Conservation (phyloP, 2,329 filamentous ascomycete species). For the Drechslera avenae region DNA sequence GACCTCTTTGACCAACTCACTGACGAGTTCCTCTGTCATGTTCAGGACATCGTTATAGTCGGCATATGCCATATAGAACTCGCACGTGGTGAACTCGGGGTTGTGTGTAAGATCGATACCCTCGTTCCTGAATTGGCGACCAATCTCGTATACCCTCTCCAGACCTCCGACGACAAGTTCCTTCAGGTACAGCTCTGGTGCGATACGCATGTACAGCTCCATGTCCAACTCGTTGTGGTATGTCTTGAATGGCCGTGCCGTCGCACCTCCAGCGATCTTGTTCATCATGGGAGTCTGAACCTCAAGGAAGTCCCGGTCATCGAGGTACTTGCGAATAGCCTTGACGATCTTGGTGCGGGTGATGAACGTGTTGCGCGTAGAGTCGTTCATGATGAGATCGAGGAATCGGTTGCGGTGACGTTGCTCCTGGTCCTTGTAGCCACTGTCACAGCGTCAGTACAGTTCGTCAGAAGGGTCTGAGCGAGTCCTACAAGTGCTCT, state of each 20-base stretch:
- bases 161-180: conserved; percentile 92
- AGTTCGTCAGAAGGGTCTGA: background rate
- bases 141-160: conserved; percentile 93
- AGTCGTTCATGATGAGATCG: conserved; percentile 96
- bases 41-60: conserved; percentile 83
- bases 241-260: conserved; percentile 91
- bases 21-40: conserved; percentile 91
- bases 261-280: conserved; percentile 91
- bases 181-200: conserved; percentile 96
- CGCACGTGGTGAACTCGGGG: conserved; percentile 95
- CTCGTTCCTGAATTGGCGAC: conserved; percentile 94
- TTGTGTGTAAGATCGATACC: conserved; percentile 93
- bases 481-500: conserved; percentile 59
- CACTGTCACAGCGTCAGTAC: conserved; percentile 58
- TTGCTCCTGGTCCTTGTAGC: conserved; percentile 94
- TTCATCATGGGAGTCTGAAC: conserved; percentile 98
- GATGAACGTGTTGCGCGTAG: conserved; percentile 79
- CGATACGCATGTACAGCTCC: conserved; percentile 93
- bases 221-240: conserved; percentile 96
- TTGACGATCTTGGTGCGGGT: conserved; percentile 85
- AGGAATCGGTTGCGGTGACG: conserved; percentile 92
- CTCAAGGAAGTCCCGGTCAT: conserved; percentile 85
- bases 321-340: conserved; percentile 88
- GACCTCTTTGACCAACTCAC: conserved; percentile 83
- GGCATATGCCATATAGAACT: conserved; percentile 84